phyloP scores from a whole-genome alignment of 192 early-diverging fungal genomes.

The Backusella luteola region DNA sequence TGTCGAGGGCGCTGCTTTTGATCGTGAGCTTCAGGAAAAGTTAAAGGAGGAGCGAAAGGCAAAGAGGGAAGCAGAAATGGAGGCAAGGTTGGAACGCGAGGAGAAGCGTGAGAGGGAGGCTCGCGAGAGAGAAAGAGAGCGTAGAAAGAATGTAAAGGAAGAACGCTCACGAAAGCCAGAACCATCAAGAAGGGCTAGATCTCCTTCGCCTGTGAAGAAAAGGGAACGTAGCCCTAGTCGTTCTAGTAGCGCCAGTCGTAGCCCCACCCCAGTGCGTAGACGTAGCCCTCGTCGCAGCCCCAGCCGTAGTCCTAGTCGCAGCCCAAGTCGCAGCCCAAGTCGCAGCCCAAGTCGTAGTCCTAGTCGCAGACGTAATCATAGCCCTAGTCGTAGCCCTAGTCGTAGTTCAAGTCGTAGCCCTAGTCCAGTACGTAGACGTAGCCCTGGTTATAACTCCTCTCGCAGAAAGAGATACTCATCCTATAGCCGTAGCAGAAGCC shows the following conservation, averaged over 20 bases:
- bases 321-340: background rate
- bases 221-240: background rate
- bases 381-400: background rate
- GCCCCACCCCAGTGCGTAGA: background rate
- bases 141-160: constrained; percentile 4
- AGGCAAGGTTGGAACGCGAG: background rate
- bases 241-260: constrained; percentile 12
- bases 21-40: constrained; percentile 64
- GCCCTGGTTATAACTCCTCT: background rate
- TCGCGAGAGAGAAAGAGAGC: constrained; percentile 11
- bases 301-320: constrained; percentile 8
- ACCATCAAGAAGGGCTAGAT: background rate
- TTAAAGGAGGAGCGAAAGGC: constrained; percentile 21
- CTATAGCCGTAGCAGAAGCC: background rate
- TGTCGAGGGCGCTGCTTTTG: constrained; percentile 78
- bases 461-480: background rate
- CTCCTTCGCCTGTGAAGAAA: background rate
- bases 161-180: background rate
- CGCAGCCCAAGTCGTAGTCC: constrained; percentile 2
- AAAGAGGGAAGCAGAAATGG: constrained; percentile 1
- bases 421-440: background rate
- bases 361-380: background rate
- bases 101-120: background rate
- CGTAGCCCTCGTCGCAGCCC: constrained; percentile 9
- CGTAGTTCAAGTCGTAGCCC: background rate